Evolutionary conservation across 768 basidiomycete species (phyloP), one percentile per base, ranked within the genome.

Genomic region (Lepiota venenata): DNA sequence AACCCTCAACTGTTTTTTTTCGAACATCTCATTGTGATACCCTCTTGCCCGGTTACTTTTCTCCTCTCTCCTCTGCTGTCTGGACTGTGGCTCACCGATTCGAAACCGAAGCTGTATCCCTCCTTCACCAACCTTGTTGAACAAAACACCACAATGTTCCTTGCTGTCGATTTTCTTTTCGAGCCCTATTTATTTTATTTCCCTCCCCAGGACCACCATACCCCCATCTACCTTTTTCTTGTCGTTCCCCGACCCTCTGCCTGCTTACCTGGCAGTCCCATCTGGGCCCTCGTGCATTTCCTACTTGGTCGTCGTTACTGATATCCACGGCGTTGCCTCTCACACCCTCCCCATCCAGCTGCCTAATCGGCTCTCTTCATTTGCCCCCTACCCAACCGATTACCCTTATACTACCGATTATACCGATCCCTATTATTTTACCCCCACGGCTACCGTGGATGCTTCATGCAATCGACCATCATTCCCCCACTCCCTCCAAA

Each of bases 11-110:
- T 21, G n/a, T n/a, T 27, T 47, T 37, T n/a, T 32, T 27, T 18
- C 29, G 49, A 50, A 36, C 55, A 14, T 54, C 52, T 37, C 51
- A 45, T 50, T 39, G 42, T 52, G 42, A 52, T 41, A 52, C 40
- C 27, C 54, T 48, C 32, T n/a, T 25, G 22, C 47, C 47, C 47
- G 22, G 29, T 20, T 35, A 44, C 49, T 38, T 16, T 53, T 32
- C 35, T 29, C 50, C 43, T 21, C 42, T 37, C 37, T 15, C 18
- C 21, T 21, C 15, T 32, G 32, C 32, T 32, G 32, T 43, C 42
- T 52, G 44, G 47, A 42, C 32, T 43, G 39, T 47, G 52, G 27
- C 32, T 14, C 15, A 10, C 38, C 32, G 4, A 32, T 43, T 52
- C 46, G 42, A 52, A 52, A 35, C 4, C 36, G 42, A 44, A 52